These are phyloP conservation scores for Zygnema circumcarinatum DNA, from an alignment of 139 green algal species.

Conservation along the genomic window DNA sequence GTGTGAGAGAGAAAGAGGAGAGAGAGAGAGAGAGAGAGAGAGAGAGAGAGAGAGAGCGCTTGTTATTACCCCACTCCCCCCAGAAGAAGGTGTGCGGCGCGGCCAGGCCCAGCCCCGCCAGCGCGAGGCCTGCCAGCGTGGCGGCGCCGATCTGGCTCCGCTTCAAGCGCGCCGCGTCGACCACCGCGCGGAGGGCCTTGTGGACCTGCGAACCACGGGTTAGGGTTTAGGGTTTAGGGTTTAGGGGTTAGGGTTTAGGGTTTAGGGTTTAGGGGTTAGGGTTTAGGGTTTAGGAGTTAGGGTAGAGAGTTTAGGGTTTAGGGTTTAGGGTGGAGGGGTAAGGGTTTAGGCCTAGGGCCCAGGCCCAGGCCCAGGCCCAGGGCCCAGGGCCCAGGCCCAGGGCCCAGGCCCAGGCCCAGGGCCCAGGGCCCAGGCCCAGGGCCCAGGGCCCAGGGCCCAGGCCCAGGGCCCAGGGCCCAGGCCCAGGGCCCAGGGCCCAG, in stretches of 20 bases:
- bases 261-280: too few relatives aligned
- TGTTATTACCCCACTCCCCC: slow-evolving; percentile 37
- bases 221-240: not conserved
- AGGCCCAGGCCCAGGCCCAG: too few relatives aligned
- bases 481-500: too few relatives aligned
- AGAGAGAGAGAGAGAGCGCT: not conserved
- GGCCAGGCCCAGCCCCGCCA: slow-evolving; percentile 3
- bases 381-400: too few relatives aligned
- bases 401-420: too few relatives aligned
- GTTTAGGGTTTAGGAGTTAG: not conserved
- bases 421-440: too few relatives aligned
- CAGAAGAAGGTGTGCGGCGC: slow-evolving; percentile 47
- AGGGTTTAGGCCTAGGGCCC: too few relatives aligned
- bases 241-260: not conserved
- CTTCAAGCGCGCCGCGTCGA: not conserved
- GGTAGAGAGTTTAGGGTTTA: not conserved
- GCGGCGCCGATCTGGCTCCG: slow-evolving; percentile 12
- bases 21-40: not conserved
- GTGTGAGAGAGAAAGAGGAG: not conserved
- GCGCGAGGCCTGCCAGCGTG: slow-evolving; percentile 7
- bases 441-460: too few relatives aligned
- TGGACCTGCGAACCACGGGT: slow-evolving; percentile 32
- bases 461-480: too few relatives aligned
- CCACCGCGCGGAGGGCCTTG: not conserved
- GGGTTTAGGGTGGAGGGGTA: too few relatives aligned